These are phyloP conservation scores for Didymella glomerata DNA, from an alignment of 2,329 filamentous ascomycete genomes.

Conservation along the genomic window DNA sequence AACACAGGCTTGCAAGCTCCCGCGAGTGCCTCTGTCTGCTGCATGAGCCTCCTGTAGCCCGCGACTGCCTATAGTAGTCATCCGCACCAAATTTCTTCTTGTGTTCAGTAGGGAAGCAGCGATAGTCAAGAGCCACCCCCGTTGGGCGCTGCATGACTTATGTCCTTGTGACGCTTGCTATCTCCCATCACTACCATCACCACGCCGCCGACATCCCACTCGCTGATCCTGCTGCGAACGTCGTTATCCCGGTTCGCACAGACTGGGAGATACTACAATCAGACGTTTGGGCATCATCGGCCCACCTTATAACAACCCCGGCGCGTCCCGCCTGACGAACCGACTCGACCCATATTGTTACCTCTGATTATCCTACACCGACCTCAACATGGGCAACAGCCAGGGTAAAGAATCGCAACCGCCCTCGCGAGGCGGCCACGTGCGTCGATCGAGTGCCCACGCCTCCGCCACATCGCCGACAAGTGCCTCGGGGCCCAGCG, in stretches of 20 bases:
- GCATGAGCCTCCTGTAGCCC: slow-evolving; percentile 9
- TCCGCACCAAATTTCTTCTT: slow-evolving; percentile 10
- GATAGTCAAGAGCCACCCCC: slow-evolving; percentile 16
- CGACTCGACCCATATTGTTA: slow-evolving; percentile 13
- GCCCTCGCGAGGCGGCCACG: slow-evolving; percentile 47
- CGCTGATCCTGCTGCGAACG: slow-evolving; percentile 21
- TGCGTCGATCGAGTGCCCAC: slow-evolving; percentile 46
- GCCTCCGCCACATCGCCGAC: slow-evolving; percentile 44
- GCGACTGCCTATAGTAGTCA: slow-evolving; percentile 24
- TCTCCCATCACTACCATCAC: slow-evolving; percentile 31
- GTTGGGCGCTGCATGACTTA: slow-evolving; percentile 27
- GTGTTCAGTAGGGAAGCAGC: slow-evolving; percentile 15
- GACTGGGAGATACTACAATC: slow-evolving; percentile 17
- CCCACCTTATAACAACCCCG: slow-evolving; percentile 28
- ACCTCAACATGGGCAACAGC: slow-evolving; percentile 56
- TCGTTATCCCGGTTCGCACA: slow-evolving; percentile 29
- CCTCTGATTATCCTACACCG: slow-evolving; percentile 13
- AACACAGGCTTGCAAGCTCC: slow-evolving; percentile 11
- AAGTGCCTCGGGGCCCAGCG: slow-evolving; percentile 30
- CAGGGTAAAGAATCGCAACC: slow-evolving; percentile 57
- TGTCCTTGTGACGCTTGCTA: slow-evolving; percentile 52
- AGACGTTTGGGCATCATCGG: slow-evolving; percentile 30
- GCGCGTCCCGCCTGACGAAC: slow-evolving; percentile 27
- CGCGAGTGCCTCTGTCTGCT: slow-evolving; percentile 10
- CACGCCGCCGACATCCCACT: slow-evolving; percentile 24